Base-by-base conservation (phyloP, 2,329 filamentous ascomycete genomes). In the Corynespora cassiicola region DNA sequence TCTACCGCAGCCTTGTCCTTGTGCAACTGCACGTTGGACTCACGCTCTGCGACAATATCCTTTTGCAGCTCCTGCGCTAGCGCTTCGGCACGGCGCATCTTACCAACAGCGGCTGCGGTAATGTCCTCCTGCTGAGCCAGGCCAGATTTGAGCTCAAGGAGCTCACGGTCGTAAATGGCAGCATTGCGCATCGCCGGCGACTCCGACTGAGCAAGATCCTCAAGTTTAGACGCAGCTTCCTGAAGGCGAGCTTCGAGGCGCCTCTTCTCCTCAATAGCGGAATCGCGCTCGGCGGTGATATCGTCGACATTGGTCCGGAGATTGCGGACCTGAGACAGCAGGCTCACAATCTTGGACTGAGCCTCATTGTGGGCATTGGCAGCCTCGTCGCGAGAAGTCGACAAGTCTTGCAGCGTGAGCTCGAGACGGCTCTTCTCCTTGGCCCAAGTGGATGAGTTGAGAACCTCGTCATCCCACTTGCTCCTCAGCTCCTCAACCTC, bases 381-480 rank as follows among this genome's bases (percentile, higher is more conserved):
- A 7, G 94, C 92, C 68, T 99, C 94, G 52, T 99, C 92, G 3
- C 92, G 85, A n/a, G 90, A 95, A 31, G 88, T 85, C 8, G 88
- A 87, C 20, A 97, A 81, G 65, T 96, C 90, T 33, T 92, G 85
- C 37, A 99, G 77, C 5, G 90, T 95, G 44, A 90, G 84, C 66
- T 97, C 92, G 25, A 99, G 79, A 11, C 92, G 86, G 11, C 90
- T 81, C 76, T 97, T 97, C 73, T 99, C 92, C 74, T 99, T 99
- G 9, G 91, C 91, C 91, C 94, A 97, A 1, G 92, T 96, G 11
- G 90, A 95, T 69, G 90, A 95, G 72, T 97, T 97, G 55, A 97
- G 82, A 8, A 97, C 90, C 71, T 99, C 92, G 57, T 97, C 90
- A 60, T 99, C 94, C 92, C 94, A 97, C 73, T 97, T 97, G 54